Evolutionary conservation across 2,329 filamentous ascomycete species (phyloP).

Genomic region (Venturiaceae sp.): DNA sequence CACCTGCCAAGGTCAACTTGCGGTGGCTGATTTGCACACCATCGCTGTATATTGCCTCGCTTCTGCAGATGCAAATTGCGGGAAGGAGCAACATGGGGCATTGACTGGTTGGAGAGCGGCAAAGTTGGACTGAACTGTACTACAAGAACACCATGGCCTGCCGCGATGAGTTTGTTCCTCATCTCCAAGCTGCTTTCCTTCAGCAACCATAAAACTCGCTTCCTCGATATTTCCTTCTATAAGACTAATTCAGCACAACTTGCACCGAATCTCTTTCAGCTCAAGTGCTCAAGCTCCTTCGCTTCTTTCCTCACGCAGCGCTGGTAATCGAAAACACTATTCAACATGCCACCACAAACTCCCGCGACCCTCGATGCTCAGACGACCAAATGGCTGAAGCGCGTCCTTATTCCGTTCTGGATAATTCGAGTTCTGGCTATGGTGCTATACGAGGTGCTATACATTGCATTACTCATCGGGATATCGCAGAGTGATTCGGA

Average conservation of each 20-base stretch:
- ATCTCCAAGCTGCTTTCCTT: too few species aligned
- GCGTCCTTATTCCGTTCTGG: constrained; percentile 28
- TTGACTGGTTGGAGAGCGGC: not conserved
- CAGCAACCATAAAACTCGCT: too few species aligned
- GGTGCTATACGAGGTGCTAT: constrained; percentile 21
- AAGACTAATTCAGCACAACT: too few species aligned
- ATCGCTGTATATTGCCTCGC: not conserved
- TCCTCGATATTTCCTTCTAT: too few species aligned
- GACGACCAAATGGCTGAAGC: constrained; percentile 29
- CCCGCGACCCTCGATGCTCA: too few species aligned
- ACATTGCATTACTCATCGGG: constrained; percentile 15
- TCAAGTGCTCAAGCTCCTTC: too few species aligned
- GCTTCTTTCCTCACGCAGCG: too few species aligned
- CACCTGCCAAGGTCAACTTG: not conserved
- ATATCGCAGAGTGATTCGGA: constrained; percentile 8
- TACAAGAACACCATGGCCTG: not conserved
- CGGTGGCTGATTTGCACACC: not conserved
- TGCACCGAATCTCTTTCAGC: too few species aligned
- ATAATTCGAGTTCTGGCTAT: constrained; percentile 21
- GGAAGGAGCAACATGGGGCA: not conserved
- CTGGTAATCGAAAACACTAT: too few species aligned
- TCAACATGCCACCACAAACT: constrained; percentile 4
- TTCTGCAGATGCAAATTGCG: not conserved
- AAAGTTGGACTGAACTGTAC: not conserved
- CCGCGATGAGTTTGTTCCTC: too few species aligned